Evolutionary conservation across 2,329 filamentous ascomycete species (phyloP).

Genomic region (Ophiocordyceps polyrhachis-furcata): DNA sequence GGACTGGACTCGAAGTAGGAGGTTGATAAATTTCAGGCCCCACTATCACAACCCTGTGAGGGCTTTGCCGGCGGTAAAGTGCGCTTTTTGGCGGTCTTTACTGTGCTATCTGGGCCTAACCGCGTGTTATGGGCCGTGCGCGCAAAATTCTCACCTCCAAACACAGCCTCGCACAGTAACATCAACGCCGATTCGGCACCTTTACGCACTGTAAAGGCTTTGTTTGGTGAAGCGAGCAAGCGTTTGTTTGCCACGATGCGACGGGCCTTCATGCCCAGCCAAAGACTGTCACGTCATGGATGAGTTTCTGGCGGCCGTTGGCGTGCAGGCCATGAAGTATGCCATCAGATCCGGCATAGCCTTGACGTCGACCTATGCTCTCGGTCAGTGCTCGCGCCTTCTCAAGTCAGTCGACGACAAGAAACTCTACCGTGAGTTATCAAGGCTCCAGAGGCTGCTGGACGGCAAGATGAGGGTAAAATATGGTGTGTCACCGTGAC

Average conservation of each 20-base stretch:
- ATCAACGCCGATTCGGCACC: too few relatives aligned
- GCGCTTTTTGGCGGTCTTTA: too few relatives aligned
- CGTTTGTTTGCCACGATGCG: slow-evolving; percentile 1
- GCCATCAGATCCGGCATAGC: slow-evolving; percentile 75
- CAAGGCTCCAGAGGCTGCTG: slow-evolving; percentile 51
- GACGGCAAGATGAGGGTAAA: slow-evolving; percentile 67
- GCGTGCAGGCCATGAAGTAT: slow-evolving; percentile 70
- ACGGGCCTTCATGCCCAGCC: not conserved
- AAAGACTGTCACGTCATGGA: slow-evolving; percentile 40
- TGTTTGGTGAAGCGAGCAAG: not conserved
- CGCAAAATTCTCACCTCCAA: not conserved
- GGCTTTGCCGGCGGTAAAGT: slow-evolving; percentile 9
- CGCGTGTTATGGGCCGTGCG: too few relatives aligned
- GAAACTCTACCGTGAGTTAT: slow-evolving; percentile 48
- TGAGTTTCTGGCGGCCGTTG: slow-evolving; percentile 32
- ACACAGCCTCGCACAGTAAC: not conserved
- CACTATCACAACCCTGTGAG: slow-evolving; percentile 17
- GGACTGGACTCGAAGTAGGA: slow-evolving; percentile 7
- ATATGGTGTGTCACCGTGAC: not conserved
- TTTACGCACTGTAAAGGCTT: not conserved
- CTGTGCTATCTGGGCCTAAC: too few relatives aligned
- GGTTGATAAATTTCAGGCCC: slow-evolving; percentile 21
- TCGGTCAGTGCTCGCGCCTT: slow-evolving; percentile 61
- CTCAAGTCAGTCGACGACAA: slow-evolving; percentile 60
- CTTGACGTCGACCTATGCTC: slow-evolving; percentile 69